Percentiles rank a stretch among this genome's conserved stretches.
Evolutionary conservation across 2,329 filamentous ascomycete species (phyloP).

Genomic region (Ophiostoma ulmi): DNA sequence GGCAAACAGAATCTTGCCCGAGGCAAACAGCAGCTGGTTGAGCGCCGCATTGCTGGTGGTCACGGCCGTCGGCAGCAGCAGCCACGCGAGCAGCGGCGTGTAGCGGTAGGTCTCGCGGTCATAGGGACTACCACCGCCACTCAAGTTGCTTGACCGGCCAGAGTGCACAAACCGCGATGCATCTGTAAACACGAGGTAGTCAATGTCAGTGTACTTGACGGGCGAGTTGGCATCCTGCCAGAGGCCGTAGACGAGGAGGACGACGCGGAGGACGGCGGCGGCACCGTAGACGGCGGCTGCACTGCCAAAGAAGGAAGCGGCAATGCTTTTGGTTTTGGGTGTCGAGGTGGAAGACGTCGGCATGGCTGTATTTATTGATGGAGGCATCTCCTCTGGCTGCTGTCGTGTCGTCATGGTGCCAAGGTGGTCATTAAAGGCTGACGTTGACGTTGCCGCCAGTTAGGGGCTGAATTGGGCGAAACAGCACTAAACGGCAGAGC

Average conservation of each 20-base stretch:
- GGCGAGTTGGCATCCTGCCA: constrained; percentile 90
- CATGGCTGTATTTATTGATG: neutral
- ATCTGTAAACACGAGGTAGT: constrained; percentile 97
- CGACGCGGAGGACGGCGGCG: constrained; percentile 60
- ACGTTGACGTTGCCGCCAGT: neutral
- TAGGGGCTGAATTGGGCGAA: constrained; percentile 1
- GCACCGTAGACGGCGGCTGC: constrained; percentile 51
- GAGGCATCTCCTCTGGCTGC: neutral
- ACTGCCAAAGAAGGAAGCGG: constrained; percentile 34
- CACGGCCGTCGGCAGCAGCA: constrained; percentile 74
- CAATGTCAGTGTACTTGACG: constrained; percentile 97
- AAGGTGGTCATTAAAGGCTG: neutral
- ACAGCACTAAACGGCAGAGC: constrained; percentile 7
- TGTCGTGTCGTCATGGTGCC: constrained; percentile 9
- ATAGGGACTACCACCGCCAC: constrained; percentile 57
- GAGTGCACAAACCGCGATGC: constrained; percentile 67
- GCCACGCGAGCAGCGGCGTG: constrained; percentile 87
- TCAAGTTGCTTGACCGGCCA: constrained; percentile 35
- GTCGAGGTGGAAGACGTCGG: neutral
- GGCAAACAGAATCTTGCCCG: constrained; percentile 84
- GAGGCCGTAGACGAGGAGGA: constrained; percentile 78
- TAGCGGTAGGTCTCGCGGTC: constrained; percentile 92
- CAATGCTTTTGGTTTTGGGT: constrained; percentile 22
- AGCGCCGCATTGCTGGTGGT: constrained; percentile 35
- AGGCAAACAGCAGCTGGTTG: constrained; percentile 60